phyloP scores from a whole-genome alignment of 2,329 filamentous ascomycete genomes.

The Exophiala oligosperma region DNA sequence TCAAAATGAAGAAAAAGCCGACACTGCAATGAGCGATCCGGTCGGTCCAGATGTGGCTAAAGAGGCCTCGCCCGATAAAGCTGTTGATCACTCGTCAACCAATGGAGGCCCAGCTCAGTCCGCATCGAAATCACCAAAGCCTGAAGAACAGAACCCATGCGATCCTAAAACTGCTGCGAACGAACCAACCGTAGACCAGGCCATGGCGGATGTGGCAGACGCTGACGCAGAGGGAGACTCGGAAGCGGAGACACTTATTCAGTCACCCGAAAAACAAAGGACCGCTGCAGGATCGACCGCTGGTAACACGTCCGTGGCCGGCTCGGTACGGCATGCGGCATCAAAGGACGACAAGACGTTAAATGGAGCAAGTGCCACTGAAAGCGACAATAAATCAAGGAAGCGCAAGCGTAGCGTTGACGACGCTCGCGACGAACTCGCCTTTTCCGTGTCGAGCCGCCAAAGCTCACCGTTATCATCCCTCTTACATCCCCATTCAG shows the following conservation, averaged over 20 bases:
- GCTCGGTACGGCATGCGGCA: constrained; percentile 6
- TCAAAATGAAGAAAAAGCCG: constrained; percentile 24
- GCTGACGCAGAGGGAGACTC: constrained; percentile 42
- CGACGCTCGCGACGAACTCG: constrained; percentile 11
- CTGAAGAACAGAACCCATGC: constrained; percentile 5
- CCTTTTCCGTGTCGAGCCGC: constrained; percentile 25
- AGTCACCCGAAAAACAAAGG: constrained; percentile 49
- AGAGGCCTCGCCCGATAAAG: constrained; percentile 10
- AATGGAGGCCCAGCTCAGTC: background rate
- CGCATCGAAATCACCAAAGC: constrained; percentile 5
- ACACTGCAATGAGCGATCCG: constrained; percentile 19
- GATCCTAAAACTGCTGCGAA: background rate
- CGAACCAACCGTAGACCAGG: constrained; percentile 20
- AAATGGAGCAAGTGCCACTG: constrained; percentile 17
- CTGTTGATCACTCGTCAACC: constrained; percentile 5
- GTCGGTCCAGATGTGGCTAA: constrained; percentile 15
- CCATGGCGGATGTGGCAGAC: constrained; percentile 30
- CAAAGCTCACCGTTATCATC: constrained; percentile 31
- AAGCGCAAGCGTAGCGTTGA: constrained; percentile 30
- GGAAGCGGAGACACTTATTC: constrained; percentile 51
- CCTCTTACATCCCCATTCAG: constrained; percentile 22
- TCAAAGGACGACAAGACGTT: constrained; percentile 12
- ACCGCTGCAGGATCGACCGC: constrained; percentile 37
- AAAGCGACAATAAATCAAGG: constrained; percentile 23
- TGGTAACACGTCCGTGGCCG: constrained; percentile 19